These are phyloP conservation scores for Cotoneaster glaucophyllus DNA, from an alignment of 306 rosid species.

Conservation along the genomic window DNA sequence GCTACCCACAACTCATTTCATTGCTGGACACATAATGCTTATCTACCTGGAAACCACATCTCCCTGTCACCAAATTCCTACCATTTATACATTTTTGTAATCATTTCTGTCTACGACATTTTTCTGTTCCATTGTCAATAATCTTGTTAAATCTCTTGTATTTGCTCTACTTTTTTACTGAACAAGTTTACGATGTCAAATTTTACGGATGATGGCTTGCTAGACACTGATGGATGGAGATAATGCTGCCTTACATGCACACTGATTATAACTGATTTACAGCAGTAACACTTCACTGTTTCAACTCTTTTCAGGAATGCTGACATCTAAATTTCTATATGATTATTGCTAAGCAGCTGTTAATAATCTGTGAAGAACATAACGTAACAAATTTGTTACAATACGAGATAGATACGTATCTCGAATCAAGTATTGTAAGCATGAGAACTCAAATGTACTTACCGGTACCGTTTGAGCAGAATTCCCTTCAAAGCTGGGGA, in stretches of 20 bases:
- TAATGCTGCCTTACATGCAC: no score
- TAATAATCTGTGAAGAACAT: not conserved
- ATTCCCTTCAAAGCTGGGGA: slow-evolving; percentile 72
- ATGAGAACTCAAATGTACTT: slow-evolving; percentile 6
- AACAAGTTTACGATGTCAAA: not conserved
- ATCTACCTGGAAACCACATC: slow-evolving; percentile 19
- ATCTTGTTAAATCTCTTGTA: not conserved
- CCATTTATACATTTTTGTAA: not conserved
- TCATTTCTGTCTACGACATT: not conserved
- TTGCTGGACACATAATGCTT: slow-evolving; percentile 10
- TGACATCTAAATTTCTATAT: not conserved
- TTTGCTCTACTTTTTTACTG: not conserved
- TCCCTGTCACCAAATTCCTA: slow-evolving; percentile 17
- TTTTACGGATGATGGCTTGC: not conserved
- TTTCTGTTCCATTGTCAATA: not conserved
- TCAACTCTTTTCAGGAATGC: not conserved
- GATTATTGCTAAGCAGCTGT: not conserved
- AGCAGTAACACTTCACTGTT: not conserved
- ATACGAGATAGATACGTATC: no score
- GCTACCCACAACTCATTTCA: not conserved
- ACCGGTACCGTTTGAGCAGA: slow-evolving; percentile 64
- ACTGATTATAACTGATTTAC: no score
- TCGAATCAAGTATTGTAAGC: not conserved
- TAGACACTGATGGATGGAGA: not conserved
- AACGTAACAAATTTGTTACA: not conserved